Conservation (phyloP, 2,329 filamentous ascomycete genomes). For the Calonectria hongkongensis region DNA sequence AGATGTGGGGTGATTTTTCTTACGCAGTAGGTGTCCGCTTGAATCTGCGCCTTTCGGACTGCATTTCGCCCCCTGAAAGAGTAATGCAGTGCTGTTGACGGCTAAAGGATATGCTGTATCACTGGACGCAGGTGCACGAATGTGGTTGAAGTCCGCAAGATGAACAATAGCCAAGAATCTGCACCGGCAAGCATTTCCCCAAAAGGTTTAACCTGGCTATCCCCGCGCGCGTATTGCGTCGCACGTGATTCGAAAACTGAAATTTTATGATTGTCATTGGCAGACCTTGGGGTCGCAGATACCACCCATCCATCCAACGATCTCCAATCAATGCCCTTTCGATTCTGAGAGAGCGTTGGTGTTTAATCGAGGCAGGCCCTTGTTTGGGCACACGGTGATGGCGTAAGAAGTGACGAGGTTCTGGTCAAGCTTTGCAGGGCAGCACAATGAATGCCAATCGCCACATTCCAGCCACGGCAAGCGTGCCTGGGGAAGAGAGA, state of each 20-base stretch:
- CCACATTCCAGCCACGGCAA: constrained; percentile 4
- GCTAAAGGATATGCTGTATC: background rate
- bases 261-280: background rate
- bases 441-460: background rate
- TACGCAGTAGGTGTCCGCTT: constrained; percentile 34
- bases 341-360: background rate
- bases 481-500: background rate
- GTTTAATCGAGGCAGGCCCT: background rate
- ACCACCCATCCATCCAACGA: background rate
- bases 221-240: background rate
- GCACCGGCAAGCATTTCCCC: constrained; percentile 10
- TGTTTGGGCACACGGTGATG: background rate
- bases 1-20: constrained; percentile 7
- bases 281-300: no score
- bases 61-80: constrained; percentile 23
- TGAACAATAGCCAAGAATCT: constrained; percentile 12
- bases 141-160: constrained; percentile 10
- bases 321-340: background rate
- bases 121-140: background rate
- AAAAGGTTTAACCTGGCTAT: constrained; percentile 4
- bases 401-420: background rate
- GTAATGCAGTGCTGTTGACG: background rate
- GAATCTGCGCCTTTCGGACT: constrained; percentile 33
- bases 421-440: background rate
- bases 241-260: constrained; percentile 16